These are phyloP conservation scores for Porodaedalea pini DNA, from an alignment of 1,284 basidiomycete species.

Conservation along the genomic window DNA sequence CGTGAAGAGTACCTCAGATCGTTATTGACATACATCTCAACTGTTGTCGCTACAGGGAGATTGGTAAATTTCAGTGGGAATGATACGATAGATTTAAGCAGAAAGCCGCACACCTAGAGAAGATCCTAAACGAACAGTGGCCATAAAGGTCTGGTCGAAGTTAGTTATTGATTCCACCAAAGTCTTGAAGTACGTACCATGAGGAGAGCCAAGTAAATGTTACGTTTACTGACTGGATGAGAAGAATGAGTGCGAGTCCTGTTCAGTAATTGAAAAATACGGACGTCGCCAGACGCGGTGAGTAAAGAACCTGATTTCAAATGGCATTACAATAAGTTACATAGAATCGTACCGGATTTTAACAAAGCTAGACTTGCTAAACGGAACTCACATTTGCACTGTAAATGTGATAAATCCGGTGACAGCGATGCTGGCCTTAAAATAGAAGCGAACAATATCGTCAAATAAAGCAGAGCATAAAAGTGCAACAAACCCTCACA, in stretches of 20 bases:
- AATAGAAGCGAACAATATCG: background rate
- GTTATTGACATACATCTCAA: slow-evolving; percentile 10
- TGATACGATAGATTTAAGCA: slow-evolving; percentile 2
- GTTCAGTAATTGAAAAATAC: background rate
- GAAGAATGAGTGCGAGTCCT: background rate
- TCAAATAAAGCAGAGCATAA: background rate
- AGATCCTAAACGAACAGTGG: slow-evolving; percentile 16
- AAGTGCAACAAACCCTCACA: background rate
- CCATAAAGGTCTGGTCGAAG: slow-evolving; percentile 1
- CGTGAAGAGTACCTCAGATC: background rate
- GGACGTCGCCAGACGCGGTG: slow-evolving; percentile 19
- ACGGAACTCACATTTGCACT: slow-evolving; percentile 15
- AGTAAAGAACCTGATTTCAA: slow-evolving; percentile 13
- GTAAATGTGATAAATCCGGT: slow-evolving; percentile 19
- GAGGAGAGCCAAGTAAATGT: slow-evolving; percentile 1
- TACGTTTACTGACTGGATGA: slow-evolving; percentile 16
- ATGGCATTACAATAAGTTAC: background rate
- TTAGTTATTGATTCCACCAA: background rate
- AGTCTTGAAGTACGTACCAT: slow-evolving; percentile 1
- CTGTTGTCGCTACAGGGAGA: slow-evolving; percentile 9
- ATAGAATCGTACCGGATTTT: background rate
- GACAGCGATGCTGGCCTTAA: slow-evolving; percentile 15
- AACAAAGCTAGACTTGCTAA: background rate
- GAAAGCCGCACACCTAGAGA: slow-evolving; percentile 17
- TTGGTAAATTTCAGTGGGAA: too few relatives aligned